Conservation (phyloP, 2,329 filamentous ascomycete species). For the Colletotrichum karsti region DNA sequence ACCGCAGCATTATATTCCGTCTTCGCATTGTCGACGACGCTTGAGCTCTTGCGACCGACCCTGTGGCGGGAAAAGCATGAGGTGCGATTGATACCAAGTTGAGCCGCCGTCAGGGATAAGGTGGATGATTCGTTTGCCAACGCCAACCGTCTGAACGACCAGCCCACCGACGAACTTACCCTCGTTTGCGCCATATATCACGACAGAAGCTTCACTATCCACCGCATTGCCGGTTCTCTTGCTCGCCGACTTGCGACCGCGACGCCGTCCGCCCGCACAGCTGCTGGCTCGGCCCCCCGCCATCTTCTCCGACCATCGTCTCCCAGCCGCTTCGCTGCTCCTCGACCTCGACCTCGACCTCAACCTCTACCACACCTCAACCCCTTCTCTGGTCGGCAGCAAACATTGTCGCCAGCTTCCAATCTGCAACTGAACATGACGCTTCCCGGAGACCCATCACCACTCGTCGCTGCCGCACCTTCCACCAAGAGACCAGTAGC, state of each 20-base stretch:
- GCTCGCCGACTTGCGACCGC: background rate
- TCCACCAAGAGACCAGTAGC: slow-evolving; percentile 40
- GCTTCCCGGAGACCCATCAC: slow-evolving; percentile 38
- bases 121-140: slow-evolving; percentile 25
- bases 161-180: background rate
- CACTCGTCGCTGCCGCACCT: slow-evolving; percentile 33
- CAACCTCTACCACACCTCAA: too few relatives aligned
- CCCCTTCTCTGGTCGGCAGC: slow-evolving; percentile 22
- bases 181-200: background rate
- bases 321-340: slow-evolving; percentile 9
- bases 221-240: background rate
- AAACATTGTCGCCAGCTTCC: slow-evolving; percentile 25
- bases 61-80: slow-evolving; percentile 17
- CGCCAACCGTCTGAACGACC: slow-evolving; percentile 1
- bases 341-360: too few relatives aligned
- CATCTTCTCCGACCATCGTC: slow-evolving; percentile 3
- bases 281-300: slow-evolving; percentile 15
- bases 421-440: slow-evolving; percentile 40
- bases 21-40: background rate
- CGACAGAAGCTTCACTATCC: background rate
- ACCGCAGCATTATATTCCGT: background rate
- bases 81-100: slow-evolving; percentile 17
- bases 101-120: slow-evolving; percentile 23
- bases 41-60: slow-evolving; percentile 13
- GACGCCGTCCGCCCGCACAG: background rate